Evolutionary conservation across 345 rosid genomes (phyloP).

Genomic region (Jatropha curcas): DNA sequence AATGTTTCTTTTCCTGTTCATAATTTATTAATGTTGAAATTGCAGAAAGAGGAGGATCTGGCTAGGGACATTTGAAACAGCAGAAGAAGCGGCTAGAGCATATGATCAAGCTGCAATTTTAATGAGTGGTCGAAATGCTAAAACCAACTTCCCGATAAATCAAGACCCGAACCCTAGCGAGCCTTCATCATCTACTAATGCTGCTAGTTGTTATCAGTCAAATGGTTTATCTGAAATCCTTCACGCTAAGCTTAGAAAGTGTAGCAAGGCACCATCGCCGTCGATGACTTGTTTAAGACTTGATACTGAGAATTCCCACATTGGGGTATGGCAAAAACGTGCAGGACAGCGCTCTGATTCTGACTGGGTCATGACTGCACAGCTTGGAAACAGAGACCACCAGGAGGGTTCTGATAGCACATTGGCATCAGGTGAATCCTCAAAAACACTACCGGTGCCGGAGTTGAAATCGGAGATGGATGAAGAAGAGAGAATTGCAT

Average conservation of each 20-base stretch:
- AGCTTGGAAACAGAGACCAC: conserved; percentile 42
- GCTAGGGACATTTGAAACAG: conserved; percentile 50
- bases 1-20: not conserved
- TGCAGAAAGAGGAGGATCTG: conserved; percentile 44
- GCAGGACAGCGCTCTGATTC: conserved; percentile 63
- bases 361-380: conserved; percentile 76
- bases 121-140: conserved; percentile 44
- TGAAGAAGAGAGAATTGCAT: conserved; percentile 68
- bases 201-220: not conserved
- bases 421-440: not conserved
- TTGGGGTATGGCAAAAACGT: conserved; percentile 83
- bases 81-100: conserved; percentile 35
- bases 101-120: conserved; percentile 46
- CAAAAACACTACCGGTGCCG: not conserved
- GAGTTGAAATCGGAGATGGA: conserved; percentile 39
- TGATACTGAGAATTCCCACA: conserved; percentile 65
- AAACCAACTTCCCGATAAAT: conserved; percentile 40
- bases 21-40: not conserved
- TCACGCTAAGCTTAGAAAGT: conserved; percentile 59
- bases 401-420: not conserved
- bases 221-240: conserved; percentile 51
- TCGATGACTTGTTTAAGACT: conserved; percentile 80
- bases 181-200: not conserved
- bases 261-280: conserved; percentile 64
- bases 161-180: conserved; percentile 5